Evolutionary conservation across 768 basidiomycete species (phyloP).

Genomic region (Hydnomerulius pinastri): DNA sequence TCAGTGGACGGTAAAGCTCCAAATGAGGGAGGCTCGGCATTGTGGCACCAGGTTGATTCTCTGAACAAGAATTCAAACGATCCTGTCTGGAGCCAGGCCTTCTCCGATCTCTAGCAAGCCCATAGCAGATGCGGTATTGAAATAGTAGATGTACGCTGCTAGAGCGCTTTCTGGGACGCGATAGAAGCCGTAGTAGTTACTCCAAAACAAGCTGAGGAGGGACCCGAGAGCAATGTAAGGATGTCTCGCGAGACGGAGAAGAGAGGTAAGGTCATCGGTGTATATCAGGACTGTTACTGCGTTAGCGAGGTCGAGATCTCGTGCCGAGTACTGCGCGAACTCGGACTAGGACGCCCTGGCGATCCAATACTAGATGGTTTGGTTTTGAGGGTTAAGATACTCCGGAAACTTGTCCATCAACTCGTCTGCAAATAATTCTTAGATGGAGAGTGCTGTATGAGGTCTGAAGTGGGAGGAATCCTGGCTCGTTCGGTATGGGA

Average conservation of each 20-base stretch:
- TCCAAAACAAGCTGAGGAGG: no score
- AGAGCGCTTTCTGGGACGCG: conserved; percentile 34
- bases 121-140: conserved; percentile 38
- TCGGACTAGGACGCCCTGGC: no score
- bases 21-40: not conserved
- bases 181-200: no score
- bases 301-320: conserved; percentile 29
- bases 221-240: no score
- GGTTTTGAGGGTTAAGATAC: no score
- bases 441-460: not conserved
- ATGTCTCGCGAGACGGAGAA: no score
- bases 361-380: no score
- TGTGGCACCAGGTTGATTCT: no score
- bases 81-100: not conserved
- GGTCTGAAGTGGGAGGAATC: conserved; percentile 21
- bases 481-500: conserved; percentile 40
- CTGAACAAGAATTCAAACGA: not conserved
- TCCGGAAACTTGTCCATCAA: not conserved
- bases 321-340: not conserved
- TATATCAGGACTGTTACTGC: conserved; percentile 38
- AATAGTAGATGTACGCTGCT: conserved; percentile 36
- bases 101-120: conserved; percentile 16
- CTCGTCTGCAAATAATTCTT: not conserved
- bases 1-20: not conserved
- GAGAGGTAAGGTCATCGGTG: conserved; percentile 33